A percentile compares a stretch with the other conserved stretches of the same genome.
phyloP scores from a whole-genome alignment of 345 rosid genomes.

The Citrus mangshanensis region DNA sequence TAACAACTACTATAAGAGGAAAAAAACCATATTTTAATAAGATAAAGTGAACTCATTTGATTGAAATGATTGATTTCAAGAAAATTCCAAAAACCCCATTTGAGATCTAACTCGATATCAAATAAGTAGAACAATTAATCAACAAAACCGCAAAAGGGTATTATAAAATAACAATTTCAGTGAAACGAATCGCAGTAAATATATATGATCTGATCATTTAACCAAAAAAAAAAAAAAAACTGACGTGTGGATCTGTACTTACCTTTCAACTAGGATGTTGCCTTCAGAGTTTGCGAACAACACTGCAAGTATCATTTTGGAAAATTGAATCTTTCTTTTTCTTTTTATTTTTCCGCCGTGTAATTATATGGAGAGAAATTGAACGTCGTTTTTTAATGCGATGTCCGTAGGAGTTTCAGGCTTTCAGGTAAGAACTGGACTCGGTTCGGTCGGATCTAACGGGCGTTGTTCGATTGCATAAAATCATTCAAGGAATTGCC shows the following conservation, averaged over 20 bases:
- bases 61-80: neutral
- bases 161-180: neutral
- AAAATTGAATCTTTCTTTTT: neutral
- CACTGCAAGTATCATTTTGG: constrained; percentile 58
- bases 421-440: neutral
- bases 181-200: neutral
- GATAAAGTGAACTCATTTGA: neutral
- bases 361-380: neutral
- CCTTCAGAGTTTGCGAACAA: constrained; percentile 68
- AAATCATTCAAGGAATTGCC: neutral
- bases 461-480: neutral
- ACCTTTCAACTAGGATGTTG: constrained; percentile 74
- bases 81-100: neutral
- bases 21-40: neutral
- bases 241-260: constrained; percentile 11
- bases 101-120: constrained; percentile 16
- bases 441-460: neutral
- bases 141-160: neutral
- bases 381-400: neutral
- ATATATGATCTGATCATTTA: neutral
- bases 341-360: neutral
- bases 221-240: neutral
- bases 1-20: too few relatives aligned
- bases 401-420: too few relatives aligned
- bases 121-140: neutral